phyloP scores from a whole-genome alignment of 2,329 filamentous ascomycete species.

The Xylariaceae sp. region DNA sequence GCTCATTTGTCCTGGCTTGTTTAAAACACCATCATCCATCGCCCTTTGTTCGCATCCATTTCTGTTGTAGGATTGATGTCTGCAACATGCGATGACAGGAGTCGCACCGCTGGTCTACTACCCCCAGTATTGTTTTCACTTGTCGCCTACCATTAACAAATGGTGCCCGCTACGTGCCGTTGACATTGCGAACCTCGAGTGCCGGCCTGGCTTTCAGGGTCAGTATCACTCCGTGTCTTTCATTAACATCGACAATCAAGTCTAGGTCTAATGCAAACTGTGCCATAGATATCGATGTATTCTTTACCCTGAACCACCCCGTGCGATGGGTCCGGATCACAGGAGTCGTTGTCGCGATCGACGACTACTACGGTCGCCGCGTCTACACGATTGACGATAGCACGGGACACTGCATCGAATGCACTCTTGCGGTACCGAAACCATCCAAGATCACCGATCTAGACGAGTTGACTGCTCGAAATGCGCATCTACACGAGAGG shows the following conservation, averaged over 20 bases:
- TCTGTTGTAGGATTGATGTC: slow-evolving; percentile 11
- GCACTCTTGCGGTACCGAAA: slow-evolving; percentile 28
- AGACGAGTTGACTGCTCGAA: background rate
- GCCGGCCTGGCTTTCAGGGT: slow-evolving; percentile 53
- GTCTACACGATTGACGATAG: slow-evolving; percentile 63
- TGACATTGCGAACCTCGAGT: slow-evolving; percentile 47
- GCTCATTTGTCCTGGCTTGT: slow-evolving; percentile 12
- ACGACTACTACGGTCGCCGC: slow-evolving; percentile 44
- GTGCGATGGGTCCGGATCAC: slow-evolving; percentile 71
- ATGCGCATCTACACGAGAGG: background rate
- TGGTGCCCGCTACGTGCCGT: slow-evolving; percentile 55
- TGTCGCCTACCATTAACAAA: slow-evolving; percentile 56
- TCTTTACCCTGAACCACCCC: slow-evolving; percentile 69
- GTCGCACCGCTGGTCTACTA: slow-evolving; percentile 37
- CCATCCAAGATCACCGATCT: slow-evolving; percentile 5
- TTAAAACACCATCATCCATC: slow-evolving; percentile 6
- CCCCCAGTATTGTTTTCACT: slow-evolving; percentile 59
- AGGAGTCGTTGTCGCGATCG: slow-evolving; percentile 64
- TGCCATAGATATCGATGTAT: slow-evolving; percentile 49
- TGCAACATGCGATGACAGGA: slow-evolving; percentile 44
- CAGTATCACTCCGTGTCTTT: slow-evolving; percentile 9
- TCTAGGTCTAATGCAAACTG: background rate
- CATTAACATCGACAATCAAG: background rate
- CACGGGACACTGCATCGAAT: slow-evolving; percentile 57
- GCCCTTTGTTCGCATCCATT: slow-evolving; percentile 3